A percentile compares a stretch with the other conserved stretches of the same genome.
Conservation (phyloP, 2,329 filamentous ascomycete genomes). For the Colletotrichum sp. region DNA sequence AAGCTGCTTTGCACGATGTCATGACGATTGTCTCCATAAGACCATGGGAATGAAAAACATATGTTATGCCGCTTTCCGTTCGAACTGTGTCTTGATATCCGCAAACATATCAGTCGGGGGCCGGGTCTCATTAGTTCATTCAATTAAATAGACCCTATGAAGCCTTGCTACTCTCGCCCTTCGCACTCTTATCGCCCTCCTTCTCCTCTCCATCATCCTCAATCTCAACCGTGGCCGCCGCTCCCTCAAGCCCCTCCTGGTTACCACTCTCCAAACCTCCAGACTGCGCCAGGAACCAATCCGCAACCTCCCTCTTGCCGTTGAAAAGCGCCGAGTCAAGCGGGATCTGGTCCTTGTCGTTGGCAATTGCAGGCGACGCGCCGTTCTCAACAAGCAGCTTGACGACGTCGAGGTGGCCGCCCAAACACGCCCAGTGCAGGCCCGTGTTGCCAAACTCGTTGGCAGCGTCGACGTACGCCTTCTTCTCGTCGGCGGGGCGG, state of each 20-base stretch:
- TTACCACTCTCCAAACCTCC: constrained; percentile 53
- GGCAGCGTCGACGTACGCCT: constrained; percentile 66
- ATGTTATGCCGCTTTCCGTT: no score
- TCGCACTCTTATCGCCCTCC: no score
- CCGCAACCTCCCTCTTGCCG: constrained; percentile 68
- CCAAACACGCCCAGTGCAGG: constrained; percentile 91
- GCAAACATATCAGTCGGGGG: no score
- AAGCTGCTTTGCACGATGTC: no score
- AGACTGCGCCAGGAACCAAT: constrained; percentile 60
- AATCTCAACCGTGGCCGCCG: constrained; percentile 42
- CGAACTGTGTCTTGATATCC: no score
- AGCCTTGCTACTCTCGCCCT: neutral
- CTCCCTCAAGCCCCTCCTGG: constrained; percentile 43
- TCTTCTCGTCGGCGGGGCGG: constrained; percentile 43
- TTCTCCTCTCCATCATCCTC: constrained; percentile 34
- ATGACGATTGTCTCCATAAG: no score
- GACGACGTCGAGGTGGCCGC: constrained; percentile 83
- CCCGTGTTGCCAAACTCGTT: constrained; percentile 90
- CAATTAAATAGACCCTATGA: no score
- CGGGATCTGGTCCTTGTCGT: constrained; percentile 83
- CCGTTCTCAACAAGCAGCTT: constrained; percentile 78
- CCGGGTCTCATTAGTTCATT: no score
- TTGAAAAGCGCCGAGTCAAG: constrained; percentile 76
- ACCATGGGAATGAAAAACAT: no score
- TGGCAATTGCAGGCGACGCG: constrained; percentile 78